These are phyloP conservation scores for Psidium friedrichsthalianum DNA, from an alignment of 345 rosid species.

Conservation along the genomic window DNA sequence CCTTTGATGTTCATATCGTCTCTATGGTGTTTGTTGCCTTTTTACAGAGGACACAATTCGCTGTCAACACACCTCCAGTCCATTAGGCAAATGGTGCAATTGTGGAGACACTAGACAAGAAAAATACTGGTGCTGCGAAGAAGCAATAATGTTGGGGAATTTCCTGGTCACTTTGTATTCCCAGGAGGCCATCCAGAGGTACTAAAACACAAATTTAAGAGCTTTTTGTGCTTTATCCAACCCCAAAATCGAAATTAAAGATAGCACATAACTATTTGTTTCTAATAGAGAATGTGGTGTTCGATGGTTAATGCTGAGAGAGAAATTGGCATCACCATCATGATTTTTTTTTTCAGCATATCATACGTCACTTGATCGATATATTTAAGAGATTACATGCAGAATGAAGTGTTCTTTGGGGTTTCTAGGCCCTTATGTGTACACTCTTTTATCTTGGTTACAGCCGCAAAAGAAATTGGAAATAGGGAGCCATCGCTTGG, in stretches of 20 bases:
- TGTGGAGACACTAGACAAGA: slow-evolving; percentile 62
- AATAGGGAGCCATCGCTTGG: slow-evolving; percentile 21
- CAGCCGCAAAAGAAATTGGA: slow-evolving; percentile 68
- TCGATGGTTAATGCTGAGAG: neutral
- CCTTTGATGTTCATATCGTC: neutral
- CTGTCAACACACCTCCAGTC: slow-evolving; percentile 75
- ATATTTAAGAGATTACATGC: neutral
- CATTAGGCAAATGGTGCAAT: slow-evolving; percentile 82
- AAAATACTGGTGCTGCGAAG: slow-evolving; percentile 58
- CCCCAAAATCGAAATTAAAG: neutral
- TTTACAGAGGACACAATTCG: slow-evolving; percentile 41
- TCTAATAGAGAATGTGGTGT: neutral
- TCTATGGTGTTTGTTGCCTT: neutral
- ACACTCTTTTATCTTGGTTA: neutral
- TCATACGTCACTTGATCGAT: neutral
- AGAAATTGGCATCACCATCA: neutral
- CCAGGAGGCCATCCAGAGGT: slow-evolving; percentile 99
- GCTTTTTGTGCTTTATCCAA: neutral
- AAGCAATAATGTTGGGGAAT: slow-evolving; percentile 87
- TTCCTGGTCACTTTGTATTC: slow-evolving; percentile 82
- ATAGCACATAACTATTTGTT: neutral
- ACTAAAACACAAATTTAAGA: neutral
- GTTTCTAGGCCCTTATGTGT: slow-evolving; percentile 1
- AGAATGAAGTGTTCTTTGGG: neutral
- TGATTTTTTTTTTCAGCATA: neutral